Evolutionary conservation across 805 yeast species (phyloP).

Genomic region (Candida boidinii): DNA sequence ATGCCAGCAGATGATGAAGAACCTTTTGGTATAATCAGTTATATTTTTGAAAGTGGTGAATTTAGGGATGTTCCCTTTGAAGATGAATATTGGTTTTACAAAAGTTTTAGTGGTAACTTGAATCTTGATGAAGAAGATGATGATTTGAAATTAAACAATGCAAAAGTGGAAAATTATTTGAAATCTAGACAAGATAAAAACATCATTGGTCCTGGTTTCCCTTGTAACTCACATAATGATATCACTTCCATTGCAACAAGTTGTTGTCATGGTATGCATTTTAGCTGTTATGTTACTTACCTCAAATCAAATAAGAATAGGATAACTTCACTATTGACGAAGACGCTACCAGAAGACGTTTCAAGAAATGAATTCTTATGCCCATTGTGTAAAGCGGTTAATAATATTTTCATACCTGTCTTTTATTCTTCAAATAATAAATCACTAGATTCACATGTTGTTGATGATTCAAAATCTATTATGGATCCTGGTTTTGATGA

Average conservation of each 20-base stretch:
- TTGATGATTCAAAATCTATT: slow-evolving; percentile 3
- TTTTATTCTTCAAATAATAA: slow-evolving; percentile 43
- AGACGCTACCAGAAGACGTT: slow-evolving; percentile 71
- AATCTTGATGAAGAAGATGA: slow-evolving; percentile 25
- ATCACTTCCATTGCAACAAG: slow-evolving; percentile 50
- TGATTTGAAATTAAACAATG: background rate
- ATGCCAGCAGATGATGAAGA: slow-evolving; percentile 57
- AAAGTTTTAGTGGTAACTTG: slow-evolving; percentile 46
- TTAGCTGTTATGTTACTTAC: slow-evolving; percentile 62
- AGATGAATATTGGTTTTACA: slow-evolving; percentile 55
- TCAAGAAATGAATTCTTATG: slow-evolving; percentile 73
- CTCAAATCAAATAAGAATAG: slow-evolving; percentile 45
- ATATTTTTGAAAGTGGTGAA: slow-evolving; percentile 48
- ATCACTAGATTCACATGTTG: no score
- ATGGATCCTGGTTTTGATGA: slow-evolving; percentile 9
- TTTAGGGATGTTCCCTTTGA: slow-evolving; percentile 58
- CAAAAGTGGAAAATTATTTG: slow-evolving; percentile 30
- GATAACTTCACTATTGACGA: slow-evolving; percentile 59
- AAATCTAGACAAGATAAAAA: slow-evolving; percentile 24
- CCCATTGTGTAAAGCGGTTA: slow-evolving; percentile 84
- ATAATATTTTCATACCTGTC: slow-evolving; percentile 76
- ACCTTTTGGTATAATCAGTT: slow-evolving; percentile 68
- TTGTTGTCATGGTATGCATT: slow-evolving; percentile 95
- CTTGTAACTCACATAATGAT: slow-evolving; percentile 28
- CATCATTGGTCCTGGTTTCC: slow-evolving; percentile 70